Evolutionary conservation across 495 filamentous ascomycete species (phyloP).

Genomic region (Antarctomyces pellizariae): DNA sequence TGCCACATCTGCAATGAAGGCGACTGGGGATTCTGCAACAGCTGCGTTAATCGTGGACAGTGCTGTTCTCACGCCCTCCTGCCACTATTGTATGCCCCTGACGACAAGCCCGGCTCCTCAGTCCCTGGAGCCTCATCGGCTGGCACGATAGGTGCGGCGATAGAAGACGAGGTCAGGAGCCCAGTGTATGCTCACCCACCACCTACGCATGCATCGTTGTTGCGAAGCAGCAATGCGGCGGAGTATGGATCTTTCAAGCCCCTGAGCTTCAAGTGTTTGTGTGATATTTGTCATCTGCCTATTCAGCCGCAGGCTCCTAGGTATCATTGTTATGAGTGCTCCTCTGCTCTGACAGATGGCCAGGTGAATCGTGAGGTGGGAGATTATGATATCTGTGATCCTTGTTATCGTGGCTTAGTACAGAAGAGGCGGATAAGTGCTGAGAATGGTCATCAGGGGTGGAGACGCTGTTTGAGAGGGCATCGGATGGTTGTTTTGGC

Average conservation of each 20-base stretch:
- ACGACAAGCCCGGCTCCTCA: no score
- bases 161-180: no score
- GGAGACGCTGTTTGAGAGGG: conserved; percentile 55
- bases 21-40: conserved; percentile 77
- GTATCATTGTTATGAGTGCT: conserved; percentile 62
- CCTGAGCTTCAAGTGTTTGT: conserved; percentile 42
- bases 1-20: conserved; percentile 69
- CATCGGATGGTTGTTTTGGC: conserved; percentile 69
- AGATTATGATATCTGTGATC: conserved; percentile 64
- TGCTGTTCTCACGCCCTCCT: conserved; percentile 60
- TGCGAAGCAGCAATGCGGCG: no score
- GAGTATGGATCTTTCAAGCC: conserved; percentile 24
- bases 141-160: no score
- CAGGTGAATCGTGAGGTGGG: conserved; percentile 31
- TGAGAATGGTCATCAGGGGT: conserved; percentile 56
- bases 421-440: conserved; percentile 32
- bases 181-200: conserved; percentile 17
- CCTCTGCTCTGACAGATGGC: conserved; percentile 15
- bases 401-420: conserved; percentile 49
- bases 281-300: conserved; percentile 45
- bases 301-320: conserved; percentile 44
- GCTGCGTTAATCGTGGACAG: conserved; percentile 52
- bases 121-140: no score
- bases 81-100: conserved; percentile 34
- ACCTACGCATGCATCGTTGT: conserved; percentile 17